Percentiles rank a stretch among this genome's conserved stretches.
phyloP scores from a whole-genome alignment of 164 flowering plant genomes.

The Euptelea pleiosperma region DNA sequence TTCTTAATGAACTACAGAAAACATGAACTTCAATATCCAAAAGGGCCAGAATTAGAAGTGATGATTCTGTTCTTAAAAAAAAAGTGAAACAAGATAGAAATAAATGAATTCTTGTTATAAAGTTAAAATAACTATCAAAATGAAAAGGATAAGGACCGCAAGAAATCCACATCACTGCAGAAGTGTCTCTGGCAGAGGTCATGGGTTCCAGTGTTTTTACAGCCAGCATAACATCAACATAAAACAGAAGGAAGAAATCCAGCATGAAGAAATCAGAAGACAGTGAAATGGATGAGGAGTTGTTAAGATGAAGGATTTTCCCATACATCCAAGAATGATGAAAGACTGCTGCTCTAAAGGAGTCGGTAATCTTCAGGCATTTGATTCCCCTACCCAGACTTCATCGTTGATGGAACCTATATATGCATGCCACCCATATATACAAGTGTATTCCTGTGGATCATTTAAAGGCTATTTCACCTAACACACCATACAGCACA shows the following conservation, averaged over 20 bases:
- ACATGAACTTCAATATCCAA: too few relatives aligned
- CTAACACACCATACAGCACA: too few relatives aligned
- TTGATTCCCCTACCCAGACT: conserved; percentile 52
- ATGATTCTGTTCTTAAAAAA: too few relatives aligned
- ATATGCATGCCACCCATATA: conserved; percentile 19
- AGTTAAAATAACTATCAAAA: neutral
- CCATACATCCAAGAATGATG: conserved; percentile 77
- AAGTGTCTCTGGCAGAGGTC: conserved; percentile 48
- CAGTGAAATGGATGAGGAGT: neutral
- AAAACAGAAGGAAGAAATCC: conserved; percentile 5
- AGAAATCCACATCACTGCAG: conserved; percentile 59
- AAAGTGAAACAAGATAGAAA: too few relatives aligned
- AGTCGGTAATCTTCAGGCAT: conserved; percentile 68
- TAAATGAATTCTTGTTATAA: too few relatives aligned
- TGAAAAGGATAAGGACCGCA: conserved; percentile 79
- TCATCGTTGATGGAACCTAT: conserved; percentile 66
- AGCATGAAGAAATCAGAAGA: neutral
- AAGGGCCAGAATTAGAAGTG: too few relatives aligned
- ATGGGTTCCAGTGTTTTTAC: conserved; percentile 48
- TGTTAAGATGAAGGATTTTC: neutral
- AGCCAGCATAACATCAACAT: conserved; percentile 53
- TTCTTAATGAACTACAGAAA: too few relatives aligned
- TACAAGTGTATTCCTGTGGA: too few relatives aligned
- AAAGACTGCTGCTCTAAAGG: conserved; percentile 66
- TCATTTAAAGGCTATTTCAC: too few relatives aligned